Base-by-base conservation (phyloP, 1,284 basidiomycete species). In the Cerrena zonata region DNA sequence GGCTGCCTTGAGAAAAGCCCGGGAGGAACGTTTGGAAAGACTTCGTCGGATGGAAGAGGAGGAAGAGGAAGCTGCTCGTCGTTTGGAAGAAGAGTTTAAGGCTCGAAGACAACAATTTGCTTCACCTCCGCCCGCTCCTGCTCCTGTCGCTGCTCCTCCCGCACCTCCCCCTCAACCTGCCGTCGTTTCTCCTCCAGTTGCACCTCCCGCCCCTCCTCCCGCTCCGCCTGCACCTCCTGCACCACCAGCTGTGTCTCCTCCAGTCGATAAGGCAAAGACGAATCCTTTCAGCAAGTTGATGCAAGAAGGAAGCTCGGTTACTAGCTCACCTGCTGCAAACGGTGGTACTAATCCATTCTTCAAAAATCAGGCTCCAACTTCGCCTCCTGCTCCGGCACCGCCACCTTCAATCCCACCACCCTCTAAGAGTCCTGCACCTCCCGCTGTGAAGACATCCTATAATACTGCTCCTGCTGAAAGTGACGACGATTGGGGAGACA, bases 401-500 rank as follows among this genome's bases (percentile, higher is more conserved):
- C 49, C 61, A 12, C 58, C 70, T 1, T 65, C 77, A 5, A 67
- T 69, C 56, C 54, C 57, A 1, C 58, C 66, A 10, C 53, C 65
- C 7, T 56, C 66, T 13, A 56, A 64, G 55, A 64, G 61, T 51
- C 58, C 69, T 18, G 63, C 69, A 3, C 76, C 80, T n/a, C 66
- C 72, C 4, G 68, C 76, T 0, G 68, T 75, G 19, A 84, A 80
- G 62, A 65, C 74, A 0, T 61, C 74, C 0, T 87, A 88, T 59
- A 68, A 84, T 51, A 84, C 80, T 0, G 86, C 80, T 0, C 78
- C 86, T 1, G 66, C 67, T 2, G 79, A 80, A 22, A 73, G 69
- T 18, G 80, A 82, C 22, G 86, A 90, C 21, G 92, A 93, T 52
- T 95, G 93, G 93, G 92, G 89, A 51, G 85, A 86, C 15, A 74